A percentile compares a stretch with the other conserved stretches of the same genome.
Conservation (phyloP, 2,329 filamentous ascomycete species). For the Ascochyta clinopodiicola region DNA sequence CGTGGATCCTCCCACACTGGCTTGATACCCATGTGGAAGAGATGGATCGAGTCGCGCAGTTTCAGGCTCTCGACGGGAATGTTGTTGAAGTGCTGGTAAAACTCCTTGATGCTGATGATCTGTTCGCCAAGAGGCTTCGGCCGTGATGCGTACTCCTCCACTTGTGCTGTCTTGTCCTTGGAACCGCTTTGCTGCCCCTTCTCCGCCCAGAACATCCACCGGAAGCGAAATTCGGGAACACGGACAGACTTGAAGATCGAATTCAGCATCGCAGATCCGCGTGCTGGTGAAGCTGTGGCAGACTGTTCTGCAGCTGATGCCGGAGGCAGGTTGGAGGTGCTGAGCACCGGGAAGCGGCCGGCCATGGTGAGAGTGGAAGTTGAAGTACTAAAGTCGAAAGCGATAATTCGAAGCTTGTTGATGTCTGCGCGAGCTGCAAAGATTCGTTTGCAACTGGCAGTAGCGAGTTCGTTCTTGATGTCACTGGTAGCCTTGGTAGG, state of each 20-base stretch:
- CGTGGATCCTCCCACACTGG: constrained; percentile 86
- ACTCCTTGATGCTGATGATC: constrained; percentile 56
- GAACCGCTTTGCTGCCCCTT: constrained; percentile 41
- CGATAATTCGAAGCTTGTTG: constrained; percentile 18
- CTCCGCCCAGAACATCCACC: constrained; percentile 62
- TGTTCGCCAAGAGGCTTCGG: constrained; percentile 53
- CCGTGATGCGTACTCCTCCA: constrained; percentile 53
- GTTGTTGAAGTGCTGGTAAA: constrained; percentile 67
- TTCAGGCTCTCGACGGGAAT: constrained; percentile 76
- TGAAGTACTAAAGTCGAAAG: constrained; percentile 17
- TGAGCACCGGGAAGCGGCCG: constrained; percentile 43
- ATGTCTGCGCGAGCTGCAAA: constrained; percentile 21
- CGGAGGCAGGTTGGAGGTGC: constrained; percentile 59
- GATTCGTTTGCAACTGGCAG: constrained; percentile 30
- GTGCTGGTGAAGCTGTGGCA: constrained; percentile 72
- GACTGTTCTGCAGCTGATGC: constrained; percentile 66
- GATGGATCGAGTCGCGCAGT: constrained; percentile 72
- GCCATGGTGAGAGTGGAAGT: constrained; percentile 32
- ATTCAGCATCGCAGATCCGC: constrained; percentile 75
- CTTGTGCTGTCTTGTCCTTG: constrained; percentile 27
- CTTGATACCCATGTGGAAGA: constrained; percentile 82
- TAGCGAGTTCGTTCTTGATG: constrained; percentile 28
- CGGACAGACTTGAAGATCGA: constrained; percentile 54
- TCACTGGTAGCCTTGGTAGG: constrained; percentile 18
- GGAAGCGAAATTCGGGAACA: constrained; percentile 58